phyloP scores from a whole-genome alignment of 225 moss, liverwort and hornwort genomes.

The Rhytidiadelphus loreus region DNA sequence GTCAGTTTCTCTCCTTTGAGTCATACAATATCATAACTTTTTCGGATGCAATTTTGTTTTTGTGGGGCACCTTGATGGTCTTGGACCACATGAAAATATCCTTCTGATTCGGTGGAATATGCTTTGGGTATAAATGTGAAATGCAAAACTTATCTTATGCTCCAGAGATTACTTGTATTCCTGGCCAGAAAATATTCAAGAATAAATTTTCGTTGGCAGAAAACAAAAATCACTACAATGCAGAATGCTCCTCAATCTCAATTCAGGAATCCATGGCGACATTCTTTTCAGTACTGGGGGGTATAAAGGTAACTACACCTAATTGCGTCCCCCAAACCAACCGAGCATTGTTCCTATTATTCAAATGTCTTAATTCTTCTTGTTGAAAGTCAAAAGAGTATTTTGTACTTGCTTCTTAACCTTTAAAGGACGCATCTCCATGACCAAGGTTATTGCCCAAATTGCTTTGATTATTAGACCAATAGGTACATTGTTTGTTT shows the following conservation, averaged over 20 bases:
- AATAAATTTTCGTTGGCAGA: not conserved
- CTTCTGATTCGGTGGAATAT: not conserved
- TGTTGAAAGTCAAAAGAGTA: not conserved
- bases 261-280: not conserved
- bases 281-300: not conserved
- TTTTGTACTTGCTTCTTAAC: rapidly evolving
- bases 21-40: too few relatives aligned
- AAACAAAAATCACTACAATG: too few relatives aligned
- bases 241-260: not conserved
- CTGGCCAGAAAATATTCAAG: not conserved
- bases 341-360: too few relatives aligned
- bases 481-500: too few relatives aligned
- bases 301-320: not conserved
- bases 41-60: not conserved
- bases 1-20: not conserved
- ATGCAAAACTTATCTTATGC: not conserved
- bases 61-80: not conserved
- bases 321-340: not conserved
- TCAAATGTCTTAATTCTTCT: rapidly evolving
- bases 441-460: too few relatives aligned
- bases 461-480: too few relatives aligned
- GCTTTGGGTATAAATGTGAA: not conserved
- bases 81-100: not conserved
- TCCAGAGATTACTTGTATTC: not conserved
- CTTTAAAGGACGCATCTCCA: too few relatives aligned